Conservation (phyloP, 1,139 yeast genomes). For the Wickerhamomyces sp. region DNA sequence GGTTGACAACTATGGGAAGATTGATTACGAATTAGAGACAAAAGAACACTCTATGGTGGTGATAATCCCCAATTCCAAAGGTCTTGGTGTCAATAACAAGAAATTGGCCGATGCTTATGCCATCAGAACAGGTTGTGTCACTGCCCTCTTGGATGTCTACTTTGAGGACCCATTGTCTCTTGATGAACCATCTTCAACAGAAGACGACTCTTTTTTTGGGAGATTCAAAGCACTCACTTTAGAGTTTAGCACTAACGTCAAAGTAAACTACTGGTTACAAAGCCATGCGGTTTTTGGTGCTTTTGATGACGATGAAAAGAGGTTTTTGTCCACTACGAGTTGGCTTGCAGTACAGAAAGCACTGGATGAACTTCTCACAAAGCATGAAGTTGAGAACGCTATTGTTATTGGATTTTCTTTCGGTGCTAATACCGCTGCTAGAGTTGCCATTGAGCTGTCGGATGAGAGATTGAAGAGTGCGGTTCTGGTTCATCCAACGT, state of each 20-base stretch:
- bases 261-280: constrained; percentile 34
- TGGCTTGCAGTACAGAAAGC: constrained; percentile 26
- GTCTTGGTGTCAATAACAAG: constrained; percentile 18
- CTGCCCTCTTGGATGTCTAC: constrained; percentile 19
- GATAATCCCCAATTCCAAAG: constrained; percentile 20
- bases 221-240: constrained; percentile 29
- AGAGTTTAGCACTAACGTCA: constrained; percentile 28
- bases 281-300: constrained; percentile 23
- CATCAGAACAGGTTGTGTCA: constrained; percentile 22
- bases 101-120: constrained; percentile 23
- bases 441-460: constrained; percentile 17
- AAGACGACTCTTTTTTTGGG: constrained; percentile 21
- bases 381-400: constrained; percentile 28
- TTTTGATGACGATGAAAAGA: constrained; percentile 6
- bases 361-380: constrained; percentile 29
- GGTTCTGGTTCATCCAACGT: constrained; percentile 30
- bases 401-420: constrained; percentile 34
- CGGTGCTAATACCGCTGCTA: constrained; percentile 32
- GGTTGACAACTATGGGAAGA: constrained; percentile 20
- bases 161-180: constrained; percentile 15
- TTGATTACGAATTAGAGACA: constrained; percentile 19
- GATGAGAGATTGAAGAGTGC: constrained; percentile 27
- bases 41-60: constrained; percentile 24
- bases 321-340: constrained; percentile 21
- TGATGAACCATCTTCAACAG: constrained; percentile 4